phyloP scores from a whole-genome alignment of 1,139 yeast species.

The Scheffersomyces illinoinensis region DNA sequence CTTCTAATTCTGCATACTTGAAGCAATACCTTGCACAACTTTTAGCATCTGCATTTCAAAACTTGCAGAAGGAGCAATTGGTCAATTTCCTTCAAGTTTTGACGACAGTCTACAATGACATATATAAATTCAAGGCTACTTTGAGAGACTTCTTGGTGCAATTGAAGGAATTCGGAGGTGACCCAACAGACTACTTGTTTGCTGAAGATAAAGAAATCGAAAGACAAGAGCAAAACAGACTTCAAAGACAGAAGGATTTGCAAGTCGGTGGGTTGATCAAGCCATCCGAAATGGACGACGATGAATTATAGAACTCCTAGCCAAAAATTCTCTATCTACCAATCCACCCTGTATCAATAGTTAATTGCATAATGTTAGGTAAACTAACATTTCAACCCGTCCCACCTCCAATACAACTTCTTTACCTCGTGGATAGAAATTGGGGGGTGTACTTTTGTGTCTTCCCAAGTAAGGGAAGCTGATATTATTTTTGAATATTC shows the following conservation, averaged over 20 bases:
- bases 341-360: background rate
- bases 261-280: conserved; percentile 92
- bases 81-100: conserved; percentile 78
- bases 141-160: conserved; percentile 96
- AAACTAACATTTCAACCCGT: background rate
- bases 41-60: conserved; percentile 86
- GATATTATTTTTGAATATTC: background rate
- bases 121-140: conserved; percentile 75
- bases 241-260: conserved; percentile 79
- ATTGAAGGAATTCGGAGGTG: conserved; percentile 94
- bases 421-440: background rate
- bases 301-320: conserved; percentile 4
- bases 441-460: background rate
- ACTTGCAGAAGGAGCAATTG: conserved; percentile 81
- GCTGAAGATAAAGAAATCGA: conserved; percentile 92
- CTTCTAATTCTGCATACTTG: conserved; percentile 75
- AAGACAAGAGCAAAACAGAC: conserved; percentile 62
- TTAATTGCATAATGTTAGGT: background rate
- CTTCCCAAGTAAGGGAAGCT: background rate
- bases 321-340: background rate
- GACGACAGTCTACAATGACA: conserved; percentile 71
- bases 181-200: conserved; percentile 85
- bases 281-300: conserved; percentile 94
- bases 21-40: conserved; percentile 82
- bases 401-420: background rate